A percentile compares a stretch with the other conserved stretches of the same genome.
Conservation (phyloP, 331 rosid species). For the Dryas integrifolia region DNA sequence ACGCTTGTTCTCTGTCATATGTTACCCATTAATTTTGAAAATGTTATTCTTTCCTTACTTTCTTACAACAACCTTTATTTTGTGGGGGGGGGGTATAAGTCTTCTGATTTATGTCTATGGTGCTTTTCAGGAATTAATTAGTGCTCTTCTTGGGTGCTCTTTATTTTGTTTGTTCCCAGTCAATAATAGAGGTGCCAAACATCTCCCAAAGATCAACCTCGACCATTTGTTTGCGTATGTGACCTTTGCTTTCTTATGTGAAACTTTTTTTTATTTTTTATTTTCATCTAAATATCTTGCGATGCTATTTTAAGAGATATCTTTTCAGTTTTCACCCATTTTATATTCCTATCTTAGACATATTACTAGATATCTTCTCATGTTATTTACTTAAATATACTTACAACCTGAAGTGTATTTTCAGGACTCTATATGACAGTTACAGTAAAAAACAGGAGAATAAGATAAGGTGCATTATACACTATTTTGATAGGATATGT, state of each 20-base stretch:
- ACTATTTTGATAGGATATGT: conserved; percentile 79
- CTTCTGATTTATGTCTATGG: conserved; percentile 16
- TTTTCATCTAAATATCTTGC: not conserved
- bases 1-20: too few relatives aligned
- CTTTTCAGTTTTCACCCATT: not conserved
- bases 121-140: conserved; percentile 71
- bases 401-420: conserved; percentile 9
- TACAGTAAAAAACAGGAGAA: conserved; percentile 57
- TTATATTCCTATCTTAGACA: not conserved
- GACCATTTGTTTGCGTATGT: conserved; percentile 77
- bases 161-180: conserved; percentile 77
- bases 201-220: conserved; percentile 76
- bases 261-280: not conserved
- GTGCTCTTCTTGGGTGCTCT: conserved; percentile 86
- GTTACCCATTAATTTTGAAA: not conserved
- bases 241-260: conserved; percentile 27
- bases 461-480: conserved; percentile 77
- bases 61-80: not conserved
- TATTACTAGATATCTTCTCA: not conserved
- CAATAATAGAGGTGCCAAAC: conserved; percentile 41
- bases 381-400: conserved; percentile 10
- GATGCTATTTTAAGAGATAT: not conserved
- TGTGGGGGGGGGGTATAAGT: not conserved
- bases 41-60: not conserved
- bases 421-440: conserved; percentile 62